A percentile compares a stretch with the other conserved stretches of the same genome.
phyloP scores from a whole-genome alignment of 768 basidiomycete species.

The Phylloporus sp. region DNA sequence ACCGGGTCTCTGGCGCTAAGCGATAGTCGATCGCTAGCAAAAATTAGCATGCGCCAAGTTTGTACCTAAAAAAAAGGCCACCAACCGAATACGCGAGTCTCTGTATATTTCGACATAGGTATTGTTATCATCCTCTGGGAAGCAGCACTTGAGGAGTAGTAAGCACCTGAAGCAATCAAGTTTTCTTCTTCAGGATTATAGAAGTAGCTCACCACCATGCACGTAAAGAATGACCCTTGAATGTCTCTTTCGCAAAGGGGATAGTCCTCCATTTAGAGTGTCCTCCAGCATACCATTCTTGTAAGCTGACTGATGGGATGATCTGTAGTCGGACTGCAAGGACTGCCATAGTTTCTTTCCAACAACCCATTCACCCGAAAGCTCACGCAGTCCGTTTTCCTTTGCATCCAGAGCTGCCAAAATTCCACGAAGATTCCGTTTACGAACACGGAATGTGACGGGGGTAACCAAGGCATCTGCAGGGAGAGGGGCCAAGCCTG shows the following conservation, averaged over 20 bases:
- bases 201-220: constrained; percentile 68
- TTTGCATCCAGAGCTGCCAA: constrained; percentile 65
- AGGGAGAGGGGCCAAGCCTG: constrained; percentile 78
- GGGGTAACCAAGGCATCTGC: constrained; percentile 94
- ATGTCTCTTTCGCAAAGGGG: constrained; percentile 37
- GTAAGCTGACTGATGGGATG: constrained; percentile 30
- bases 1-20: constrained; percentile 89
- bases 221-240: constrained; percentile 89
- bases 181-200: neutral
- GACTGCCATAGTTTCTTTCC: constrained; percentile 86
- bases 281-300: constrained; percentile 17
- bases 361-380: constrained; percentile 97
- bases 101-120: constrained; percentile 81
- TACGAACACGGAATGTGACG: constrained; percentile 80
- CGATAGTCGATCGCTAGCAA: constrained; percentile 84
- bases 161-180: constrained; percentile 60
- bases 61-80: constrained; percentile 1
- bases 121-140: constrained; percentile 89
- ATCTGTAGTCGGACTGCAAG: constrained; percentile 77
- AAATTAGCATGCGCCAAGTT: neutral
- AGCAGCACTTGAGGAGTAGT: constrained; percentile 87
- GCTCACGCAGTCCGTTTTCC: constrained; percentile 74
- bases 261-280: constrained; percentile 12
- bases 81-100: constrained; percentile 82
- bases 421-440: constrained; percentile 71